These are phyloP conservation scores for Oenanthe sinensis DNA, from an alignment of 129 eudicot genomes.

Conservation along the genomic window DNA sequence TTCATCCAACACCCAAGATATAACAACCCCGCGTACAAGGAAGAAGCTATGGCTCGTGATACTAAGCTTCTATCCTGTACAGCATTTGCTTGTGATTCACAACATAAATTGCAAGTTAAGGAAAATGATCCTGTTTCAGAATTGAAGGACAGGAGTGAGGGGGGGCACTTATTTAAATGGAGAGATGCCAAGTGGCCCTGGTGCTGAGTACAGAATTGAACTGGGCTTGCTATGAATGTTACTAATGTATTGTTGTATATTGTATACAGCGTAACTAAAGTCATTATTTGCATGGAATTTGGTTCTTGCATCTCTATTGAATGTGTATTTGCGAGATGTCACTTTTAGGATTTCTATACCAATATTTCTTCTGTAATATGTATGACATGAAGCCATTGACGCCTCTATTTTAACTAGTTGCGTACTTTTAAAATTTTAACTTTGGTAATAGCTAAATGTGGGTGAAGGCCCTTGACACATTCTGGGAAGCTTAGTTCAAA, in stretches of 20 bases:
- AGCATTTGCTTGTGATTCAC: slow-evolving; percentile 13
- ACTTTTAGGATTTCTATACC: neutral
- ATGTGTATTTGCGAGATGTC: neutral
- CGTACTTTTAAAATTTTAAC: neutral
- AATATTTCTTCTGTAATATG: neutral
- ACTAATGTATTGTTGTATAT: neutral
- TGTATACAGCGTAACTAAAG: neutral
- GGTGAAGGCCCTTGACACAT: neutral
- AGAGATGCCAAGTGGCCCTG: slow-evolving; percentile 83
- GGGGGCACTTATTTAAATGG: slow-evolving; percentile 49
- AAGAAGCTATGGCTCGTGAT: slow-evolving; percentile 48
- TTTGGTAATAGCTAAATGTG: neutral
- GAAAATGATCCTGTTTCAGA: neutral
- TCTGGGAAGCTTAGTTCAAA: neutral
- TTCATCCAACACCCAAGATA: slow-evolving; percentile 79
- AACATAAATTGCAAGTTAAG: slow-evolving; percentile 12
- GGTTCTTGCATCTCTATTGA: neutral
- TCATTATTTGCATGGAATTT: neutral
- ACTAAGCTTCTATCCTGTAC: slow-evolving; percentile 37
- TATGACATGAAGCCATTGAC: neutral
- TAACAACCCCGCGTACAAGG: slow-evolving; percentile 40
- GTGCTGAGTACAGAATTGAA: slow-evolving; percentile 32
- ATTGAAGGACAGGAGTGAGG: neutral
- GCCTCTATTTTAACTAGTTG: neutral
- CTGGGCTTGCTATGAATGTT: neutral